Evolutionary conservation across 345 rosid genomes (phyloP), one percentile per base, ranked within the genome.

Genomic region (Turnera subulata): DNA sequence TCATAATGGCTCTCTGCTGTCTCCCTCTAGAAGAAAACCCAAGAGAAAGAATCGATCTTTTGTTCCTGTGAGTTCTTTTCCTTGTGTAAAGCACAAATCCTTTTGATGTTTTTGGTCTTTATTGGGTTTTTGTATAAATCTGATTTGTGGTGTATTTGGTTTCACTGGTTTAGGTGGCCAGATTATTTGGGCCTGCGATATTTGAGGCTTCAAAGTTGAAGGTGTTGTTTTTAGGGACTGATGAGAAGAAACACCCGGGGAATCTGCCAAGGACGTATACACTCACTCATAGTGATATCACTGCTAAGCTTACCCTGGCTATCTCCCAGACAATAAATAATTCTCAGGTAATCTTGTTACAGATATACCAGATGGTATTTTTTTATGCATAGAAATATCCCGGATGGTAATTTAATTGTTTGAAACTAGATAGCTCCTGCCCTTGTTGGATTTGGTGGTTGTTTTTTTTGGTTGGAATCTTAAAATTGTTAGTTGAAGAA

Each of bases 161-260:
- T 53, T 65, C 55, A 21, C 46, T 64, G 75, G 29, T 24, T 43
- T 68, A 92, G 99, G 83, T 80, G 52, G 93, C 97, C 40, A 86
- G 99, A 66, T 71, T 92, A 59, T 92, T 92, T 66, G 97, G 99
- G 71, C 99, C 97, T 22, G 83, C 99, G 6, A 85, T 92, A 48
- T 92, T 92, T 70, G 97, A 92, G 71, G 88, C 96, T 13, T 89
- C 99, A 55, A 92, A 92, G 73, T 68, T 92, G 60, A 92, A 86
- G 71, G 98, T 92, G 44, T 52, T 82, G 65, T 84, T 89, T 58
- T 66, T 92, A 58, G 98, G 98, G 29, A 91, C 83, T 42, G 98
- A 89, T 70, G 93, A 89, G 63, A 70, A 80, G 82, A 89, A 83
- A 62, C 96, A 92, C 53, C 98, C 98, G 29, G 86, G 91, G 71